These are phyloP conservation scores for Halteria grandinella DNA, from an alignment of 73 alveolate species.

Conservation along the genomic window DNA sequence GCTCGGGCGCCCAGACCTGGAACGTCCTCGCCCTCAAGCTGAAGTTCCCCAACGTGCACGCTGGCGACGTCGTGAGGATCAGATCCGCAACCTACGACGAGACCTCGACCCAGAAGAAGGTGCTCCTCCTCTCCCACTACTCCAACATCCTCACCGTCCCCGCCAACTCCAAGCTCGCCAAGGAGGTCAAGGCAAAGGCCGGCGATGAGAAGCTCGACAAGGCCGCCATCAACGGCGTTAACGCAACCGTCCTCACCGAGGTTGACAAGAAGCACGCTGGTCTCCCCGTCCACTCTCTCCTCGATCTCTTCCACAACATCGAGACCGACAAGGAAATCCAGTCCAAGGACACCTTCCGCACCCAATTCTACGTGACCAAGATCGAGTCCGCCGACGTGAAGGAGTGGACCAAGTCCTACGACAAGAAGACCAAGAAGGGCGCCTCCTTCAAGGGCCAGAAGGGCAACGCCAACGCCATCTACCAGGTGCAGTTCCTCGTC, in stretches of 20 bases:
- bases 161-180: slow-evolving; percentile 58
- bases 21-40: slow-evolving; percentile 51
- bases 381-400: slow-evolving; percentile 62
- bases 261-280: slow-evolving; percentile 44
- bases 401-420: slow-evolving; percentile 54
- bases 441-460: slow-evolving; percentile 50
- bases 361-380: slow-evolving; percentile 62
- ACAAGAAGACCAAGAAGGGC: slow-evolving; percentile 53
- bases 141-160: slow-evolving; percentile 64
- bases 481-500: slow-evolving; percentile 58
- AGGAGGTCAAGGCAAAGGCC: slow-evolving; percentile 40
- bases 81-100: slow-evolving; percentile 61
- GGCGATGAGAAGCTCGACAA: slow-evolving; percentile 36
- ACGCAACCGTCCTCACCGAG: slow-evolving; percentile 58
- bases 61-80: slow-evolving; percentile 57
- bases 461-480: slow-evolving; percentile 43
- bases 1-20: slow-evolving; percentile 43
- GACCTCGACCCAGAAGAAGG: slow-evolving; percentile 48
- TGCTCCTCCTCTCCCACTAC: slow-evolving; percentile 54
- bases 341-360: slow-evolving; percentile 54
- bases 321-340: slow-evolving; percentile 36
- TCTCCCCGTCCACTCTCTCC: slow-evolving; percentile 45
- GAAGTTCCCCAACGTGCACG: slow-evolving; percentile 61
- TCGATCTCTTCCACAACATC: slow-evolving; percentile 46
- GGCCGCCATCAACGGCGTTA: slow-evolving; percentile 14